phyloP scores from a whole-genome alignment of 1,139 yeast species.

The Yamadazyma friedrichii region DNA sequence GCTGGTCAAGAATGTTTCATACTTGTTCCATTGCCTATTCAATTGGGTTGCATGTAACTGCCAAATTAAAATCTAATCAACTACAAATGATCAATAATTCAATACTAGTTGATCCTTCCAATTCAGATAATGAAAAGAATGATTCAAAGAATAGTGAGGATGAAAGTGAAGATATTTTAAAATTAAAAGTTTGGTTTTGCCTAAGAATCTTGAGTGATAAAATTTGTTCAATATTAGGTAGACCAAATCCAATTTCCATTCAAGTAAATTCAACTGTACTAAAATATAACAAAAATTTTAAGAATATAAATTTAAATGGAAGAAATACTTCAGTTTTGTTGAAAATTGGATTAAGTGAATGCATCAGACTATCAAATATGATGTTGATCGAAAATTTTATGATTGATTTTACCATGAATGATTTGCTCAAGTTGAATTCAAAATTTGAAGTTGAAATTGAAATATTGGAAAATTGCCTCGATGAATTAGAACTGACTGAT shows the following conservation, averaged over 20 bases:
- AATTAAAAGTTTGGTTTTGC: conserved; percentile 51
- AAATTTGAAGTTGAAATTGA: conserved; percentile 43
- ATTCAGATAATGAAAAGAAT: background rate
- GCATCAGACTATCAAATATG: conserved; percentile 47
- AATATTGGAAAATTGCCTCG: conserved; percentile 22
- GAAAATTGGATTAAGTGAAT: conserved; percentile 50
- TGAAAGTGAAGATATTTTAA: conserved; percentile 29
- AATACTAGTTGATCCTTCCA: conserved; percentile 1
- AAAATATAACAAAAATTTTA: conserved; percentile 19
- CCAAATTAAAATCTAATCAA: conserved; percentile 21
- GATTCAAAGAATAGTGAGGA: conserved; percentile 20
- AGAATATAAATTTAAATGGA: conserved; percentile 23
- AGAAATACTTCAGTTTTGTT: conserved; percentile 29
- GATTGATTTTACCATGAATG: conserved; percentile 41
- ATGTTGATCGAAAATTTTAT: conserved; percentile 54
- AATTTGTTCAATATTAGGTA: conserved; percentile 50
- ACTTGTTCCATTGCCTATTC: conserved; percentile 51
- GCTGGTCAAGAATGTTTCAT: conserved; percentile 50
- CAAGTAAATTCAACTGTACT: conserved; percentile 42
- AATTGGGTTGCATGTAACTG: conserved; percentile 51
- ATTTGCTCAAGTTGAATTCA: conserved; percentile 37
- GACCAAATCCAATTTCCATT: conserved; percentile 57
- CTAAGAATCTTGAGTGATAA: conserved; percentile 48
- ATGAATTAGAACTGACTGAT: conserved; percentile 16
- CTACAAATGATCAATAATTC: conserved; percentile 12